A percentile compares a stretch with the other conserved stretches of the same genome.
phyloP scores from a whole-genome alignment of 2,329 filamentous ascomycete species.

The Paracoccidioides lutzii region DNA sequence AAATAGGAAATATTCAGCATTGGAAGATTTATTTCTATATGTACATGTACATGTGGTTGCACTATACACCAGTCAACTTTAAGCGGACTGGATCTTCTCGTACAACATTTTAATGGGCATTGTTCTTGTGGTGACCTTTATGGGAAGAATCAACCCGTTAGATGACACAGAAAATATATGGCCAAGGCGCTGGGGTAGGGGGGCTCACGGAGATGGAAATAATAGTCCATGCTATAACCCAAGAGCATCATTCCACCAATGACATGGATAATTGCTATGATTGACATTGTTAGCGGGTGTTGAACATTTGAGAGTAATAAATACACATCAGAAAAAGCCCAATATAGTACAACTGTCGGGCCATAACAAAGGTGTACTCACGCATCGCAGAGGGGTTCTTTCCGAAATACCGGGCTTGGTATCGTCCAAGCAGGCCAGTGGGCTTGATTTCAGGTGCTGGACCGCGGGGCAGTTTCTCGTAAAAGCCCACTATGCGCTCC shows the following conservation, averaged over 20 bases:
- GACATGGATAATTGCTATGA: conserved; percentile 71
- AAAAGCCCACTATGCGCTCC: conserved; percentile 96
- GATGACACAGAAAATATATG: neutral
- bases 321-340: neutral
- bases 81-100: neutral
- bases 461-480: conserved; percentile 94
- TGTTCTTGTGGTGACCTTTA: conserved; percentile 99
- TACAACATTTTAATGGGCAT: conserved; percentile 63
- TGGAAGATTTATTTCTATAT: conserved; percentile 26
- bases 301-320: neutral
- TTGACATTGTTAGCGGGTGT: conserved; percentile 1
- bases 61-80: neutral
- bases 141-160: conserved; percentile 5
- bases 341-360: neutral
- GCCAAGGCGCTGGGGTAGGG: neutral
- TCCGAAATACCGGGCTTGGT: conserved; percentile 81
- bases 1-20: conserved; percentile 10
- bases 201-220: conserved; percentile 94
- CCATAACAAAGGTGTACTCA: conserved; percentile 41
- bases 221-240: conserved; percentile 97
- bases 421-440: conserved; percentile 72
- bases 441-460: conserved; percentile 70
- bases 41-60: conserved; percentile 19
- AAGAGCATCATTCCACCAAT: conserved; percentile 65
- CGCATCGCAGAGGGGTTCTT: conserved; percentile 81